Evolutionary conservation across 148 eudicot species (phyloP).

Genomic region (Camellia japonica): DNA sequence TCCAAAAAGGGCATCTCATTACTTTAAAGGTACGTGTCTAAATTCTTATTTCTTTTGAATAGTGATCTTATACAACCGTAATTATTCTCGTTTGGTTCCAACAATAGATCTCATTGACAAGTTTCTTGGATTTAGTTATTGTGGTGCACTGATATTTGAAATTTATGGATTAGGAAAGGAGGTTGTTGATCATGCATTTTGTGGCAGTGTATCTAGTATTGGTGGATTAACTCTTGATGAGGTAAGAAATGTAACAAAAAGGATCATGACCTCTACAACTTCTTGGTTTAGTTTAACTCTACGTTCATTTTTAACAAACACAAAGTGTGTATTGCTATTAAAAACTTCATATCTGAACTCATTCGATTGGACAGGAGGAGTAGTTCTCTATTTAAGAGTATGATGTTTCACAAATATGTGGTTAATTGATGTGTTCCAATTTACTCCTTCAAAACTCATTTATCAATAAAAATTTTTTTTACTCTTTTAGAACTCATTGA

Average conservation of each 20-base stretch:
- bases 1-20: constrained; percentile 98
- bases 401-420: not conserved
- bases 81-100: not conserved
- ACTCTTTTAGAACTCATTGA: not conserved
- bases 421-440: not conserved
- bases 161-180: constrained; percentile 91
- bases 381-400: not conserved
- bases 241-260: constrained; percentile 42
- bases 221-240: constrained; percentile 97
- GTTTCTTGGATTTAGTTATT: constrained; percentile 54
- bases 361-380: not conserved
- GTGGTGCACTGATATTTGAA: constrained; percentile 99
- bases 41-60: constrained; percentile 10
- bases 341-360: not conserved
- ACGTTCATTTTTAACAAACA: not conserved
- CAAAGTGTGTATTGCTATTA: not conserved
- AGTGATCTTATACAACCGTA: not conserved
- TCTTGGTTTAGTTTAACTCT: not conserved
- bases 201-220: constrained; percentile 82
- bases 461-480: no score
- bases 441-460: not conserved
- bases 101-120: constrained; percentile 1
- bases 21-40: constrained; percentile 77
- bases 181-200: constrained; percentile 78
- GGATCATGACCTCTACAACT: not conserved